phyloP scores from a whole-genome alignment of 2,329 filamentous ascomycete genomes.

The Arachnopeziza araneosa region DNA sequence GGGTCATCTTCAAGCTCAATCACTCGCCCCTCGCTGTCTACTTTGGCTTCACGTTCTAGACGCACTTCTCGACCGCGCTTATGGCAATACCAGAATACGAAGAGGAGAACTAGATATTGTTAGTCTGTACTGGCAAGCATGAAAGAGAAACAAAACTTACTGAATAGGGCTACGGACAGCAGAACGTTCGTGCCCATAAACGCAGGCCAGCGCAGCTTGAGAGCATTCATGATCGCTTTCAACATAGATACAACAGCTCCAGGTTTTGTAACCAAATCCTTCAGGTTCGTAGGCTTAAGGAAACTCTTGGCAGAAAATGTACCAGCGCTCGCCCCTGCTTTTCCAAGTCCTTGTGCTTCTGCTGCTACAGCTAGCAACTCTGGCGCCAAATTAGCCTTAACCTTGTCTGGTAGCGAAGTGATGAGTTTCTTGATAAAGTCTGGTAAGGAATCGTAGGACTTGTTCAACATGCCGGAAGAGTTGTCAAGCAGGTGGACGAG shows the following conservation, averaged over 20 bases:
- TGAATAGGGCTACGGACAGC: conserved; percentile 81
- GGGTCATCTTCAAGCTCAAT: not conserved
- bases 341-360: conserved; percentile 52
- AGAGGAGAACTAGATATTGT: conserved; percentile 60
- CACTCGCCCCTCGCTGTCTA: conserved; percentile 20
- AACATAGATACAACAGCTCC: conserved; percentile 81
- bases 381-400: conserved; percentile 70
- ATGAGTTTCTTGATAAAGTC: conserved; percentile 80
- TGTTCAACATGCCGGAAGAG: conserved; percentile 53
- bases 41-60: conserved; percentile 38
- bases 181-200: conserved; percentile 88
- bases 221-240: conserved; percentile 81
- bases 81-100: conserved; percentile 97
- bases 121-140: conserved; percentile 7
- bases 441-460: conserved; percentile 63
- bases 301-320: conserved; percentile 51
- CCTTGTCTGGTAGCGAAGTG: conserved; percentile 74
- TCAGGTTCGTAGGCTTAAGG: conserved; percentile 64
- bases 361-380: conserved; percentile 76
- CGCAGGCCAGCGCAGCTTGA: conserved; percentile 84
- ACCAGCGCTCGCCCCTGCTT: conserved; percentile 38
- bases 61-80: conserved; percentile 86
- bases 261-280: conserved; percentile 77
- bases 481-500: conserved; percentile 61
- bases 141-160: conserved; percentile 48